Conservation (phyloP, 352 stramenopile species). For the Phytopythium vexans region DNA sequence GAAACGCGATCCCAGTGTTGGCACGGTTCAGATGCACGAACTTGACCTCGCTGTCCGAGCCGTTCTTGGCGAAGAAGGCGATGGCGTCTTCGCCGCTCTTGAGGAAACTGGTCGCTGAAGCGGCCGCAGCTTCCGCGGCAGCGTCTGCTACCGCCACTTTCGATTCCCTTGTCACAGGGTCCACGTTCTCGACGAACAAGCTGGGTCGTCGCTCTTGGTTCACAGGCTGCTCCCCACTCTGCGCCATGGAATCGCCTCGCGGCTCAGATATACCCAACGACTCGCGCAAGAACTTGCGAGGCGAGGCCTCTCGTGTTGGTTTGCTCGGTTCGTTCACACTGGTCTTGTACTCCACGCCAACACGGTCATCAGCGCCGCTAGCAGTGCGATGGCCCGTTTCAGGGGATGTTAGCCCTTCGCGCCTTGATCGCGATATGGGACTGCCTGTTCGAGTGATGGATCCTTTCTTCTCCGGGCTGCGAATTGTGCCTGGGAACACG, state of each 20-base stretch:
- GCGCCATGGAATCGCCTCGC: constrained; percentile 9
- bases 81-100: constrained; percentile 90
- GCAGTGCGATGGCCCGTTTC: too few relatives aligned
- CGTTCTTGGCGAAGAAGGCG: constrained; percentile 92
- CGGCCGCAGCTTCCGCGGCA: constrained; percentile 47
- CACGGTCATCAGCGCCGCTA: too few relatives aligned
- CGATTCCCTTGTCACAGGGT: constrained; percentile 38
- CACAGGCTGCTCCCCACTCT: background rate
- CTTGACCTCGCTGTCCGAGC: constrained; percentile 90
- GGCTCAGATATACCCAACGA: constrained; percentile 24
- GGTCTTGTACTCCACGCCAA: too few relatives aligned
- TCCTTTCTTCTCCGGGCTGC: constrained; percentile 54
- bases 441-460: constrained; percentile 12
- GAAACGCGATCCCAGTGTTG: constrained; percentile 63
- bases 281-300: constrained; percentile 61
- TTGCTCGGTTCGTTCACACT: constrained; percentile 6
- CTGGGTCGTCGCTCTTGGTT: constrained; percentile 31
- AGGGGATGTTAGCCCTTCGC: too few relatives aligned
- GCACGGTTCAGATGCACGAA: constrained; percentile 93
- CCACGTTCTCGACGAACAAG: constrained; percentile 43
- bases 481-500: constrained; percentile 56
- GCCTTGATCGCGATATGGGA: constrained; percentile 2
- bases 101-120: constrained; percentile 48
- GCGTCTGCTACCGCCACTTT: constrained; percentile 34
- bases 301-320: constrained; percentile 50